Conservation (phyloP, 495 filamentous ascomycete species). For the Tuber calosporum region DNA sequence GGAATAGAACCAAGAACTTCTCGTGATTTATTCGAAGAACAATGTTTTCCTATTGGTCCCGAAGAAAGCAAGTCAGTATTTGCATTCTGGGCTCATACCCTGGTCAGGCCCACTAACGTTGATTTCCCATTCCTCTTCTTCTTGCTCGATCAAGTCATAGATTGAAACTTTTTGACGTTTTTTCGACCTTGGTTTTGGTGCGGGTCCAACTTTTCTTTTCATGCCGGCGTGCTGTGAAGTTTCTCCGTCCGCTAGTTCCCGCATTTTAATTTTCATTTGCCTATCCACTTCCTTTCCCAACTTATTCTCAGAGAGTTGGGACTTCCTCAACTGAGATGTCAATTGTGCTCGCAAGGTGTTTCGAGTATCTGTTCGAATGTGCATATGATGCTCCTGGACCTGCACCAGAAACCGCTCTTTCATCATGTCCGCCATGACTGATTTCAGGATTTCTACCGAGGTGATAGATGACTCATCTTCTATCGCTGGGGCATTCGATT, state of each 20-base stretch:
- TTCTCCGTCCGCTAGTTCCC: slow-evolving; percentile 45
- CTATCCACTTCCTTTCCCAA: slow-evolving; percentile 52
- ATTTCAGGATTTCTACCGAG: slow-evolving; percentile 35
- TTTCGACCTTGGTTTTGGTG: slow-evolving; percentile 41
- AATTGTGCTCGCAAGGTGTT: slow-evolving; percentile 46
- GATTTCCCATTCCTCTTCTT: slow-evolving; percentile 41
- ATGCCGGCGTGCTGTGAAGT: slow-evolving; percentile 44
- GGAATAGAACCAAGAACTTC: slow-evolving; percentile 71
- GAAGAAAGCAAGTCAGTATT: slow-evolving; percentile 5
- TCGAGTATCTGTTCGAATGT: slow-evolving; percentile 44
- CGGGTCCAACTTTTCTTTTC: slow-evolving; percentile 49
- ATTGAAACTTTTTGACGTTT: slow-evolving; percentile 34
- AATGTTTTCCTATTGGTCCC: slow-evolving; percentile 45
- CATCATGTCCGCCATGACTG: slow-evolving; percentile 40
- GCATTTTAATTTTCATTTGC: slow-evolving; percentile 52
- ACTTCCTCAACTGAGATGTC: slow-evolving; percentile 43
- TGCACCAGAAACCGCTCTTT: slow-evolving; percentile 36
- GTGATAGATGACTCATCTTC: slow-evolving; percentile 22
- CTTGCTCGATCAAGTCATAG: slow-evolving; percentile 37
- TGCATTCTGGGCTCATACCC: not conserved
- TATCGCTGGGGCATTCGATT: not conserved
- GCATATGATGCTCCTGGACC: slow-evolving; percentile 40
- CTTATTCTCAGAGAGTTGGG: slow-evolving; percentile 50
- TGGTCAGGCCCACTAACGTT: slow-evolving; percentile 39
- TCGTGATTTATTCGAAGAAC: slow-evolving; percentile 77